Base-by-base conservation (phyloP, 345 rosid genomes). In the Populus tremula region DNA sequence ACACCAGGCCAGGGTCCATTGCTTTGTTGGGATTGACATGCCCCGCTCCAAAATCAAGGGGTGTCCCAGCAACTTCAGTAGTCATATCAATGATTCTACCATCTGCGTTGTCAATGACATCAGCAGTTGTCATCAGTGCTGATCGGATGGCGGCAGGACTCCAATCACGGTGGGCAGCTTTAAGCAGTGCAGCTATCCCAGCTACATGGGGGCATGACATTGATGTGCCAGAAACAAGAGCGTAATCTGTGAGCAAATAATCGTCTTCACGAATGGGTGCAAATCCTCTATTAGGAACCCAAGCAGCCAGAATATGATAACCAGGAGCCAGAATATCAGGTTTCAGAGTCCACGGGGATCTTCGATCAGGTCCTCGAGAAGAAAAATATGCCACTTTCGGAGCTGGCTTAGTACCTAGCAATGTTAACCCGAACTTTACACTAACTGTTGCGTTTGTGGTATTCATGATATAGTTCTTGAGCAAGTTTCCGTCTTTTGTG, bases 1-100 rank as follows among this genome's bases (percentile, higher is more conserved):
- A 88, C 9, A 88, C 82, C 21, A 90, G 86, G 13, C 88, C 85
- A 0, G 89, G 93, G 59, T 88, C 86, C 76, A 80, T 62, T 56
- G 87, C 88, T 50, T 76, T 85, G 63, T 79, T 81, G 0, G 86
- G 89, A 69, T 86, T 77, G 17, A 85, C 36, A 43, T 86, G 90
- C 13, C 91, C 91, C 17, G 90, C 82, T 6, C 90, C 87, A 3
- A 77, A 88, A 67, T 87, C 83, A 29, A 88, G 89, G n/a, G 91
- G 87, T 3, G 88, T 86, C 9, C 84, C 89, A 0, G 82, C 77
- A 39, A 62, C 80, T 53, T 70, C 79, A 0, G 79, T 77, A 23
- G 79, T 80, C 86, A 82, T 80, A 54, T 87, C 89, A 0, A 71
- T 72, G 82, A 87, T 88, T 31, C 56, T 13, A 23, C 77, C 69